Evolutionary conservation across 768 basidiomycete genomes (phyloP).

Genomic region (Amanita muscaria): DNA sequence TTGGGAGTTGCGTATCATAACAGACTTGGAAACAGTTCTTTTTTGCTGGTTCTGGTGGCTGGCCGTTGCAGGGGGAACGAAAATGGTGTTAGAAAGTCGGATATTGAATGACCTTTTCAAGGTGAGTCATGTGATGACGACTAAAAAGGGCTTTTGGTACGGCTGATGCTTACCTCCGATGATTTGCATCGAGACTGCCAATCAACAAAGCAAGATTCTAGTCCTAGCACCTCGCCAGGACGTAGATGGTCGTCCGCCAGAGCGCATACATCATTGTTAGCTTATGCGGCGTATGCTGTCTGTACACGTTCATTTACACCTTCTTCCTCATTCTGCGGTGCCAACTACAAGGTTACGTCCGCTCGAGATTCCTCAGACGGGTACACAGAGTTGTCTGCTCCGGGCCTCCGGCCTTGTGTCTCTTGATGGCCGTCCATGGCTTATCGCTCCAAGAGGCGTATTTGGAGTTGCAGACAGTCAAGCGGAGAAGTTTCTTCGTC

Average conservation of each 20-base stretch:
- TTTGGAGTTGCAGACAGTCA: slow-evolving; percentile 77
- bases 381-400: slow-evolving; percentile 87
- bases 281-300: slow-evolving; percentile 17
- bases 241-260: slow-evolving; percentile 37
- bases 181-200: no score
- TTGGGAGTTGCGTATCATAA: no score
- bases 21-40: no score
- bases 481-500: slow-evolving; percentile 83
- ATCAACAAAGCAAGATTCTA: no score
- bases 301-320: slow-evolving; percentile 25
- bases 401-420: slow-evolving; percentile 79
- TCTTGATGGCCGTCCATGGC: slow-evolving; percentile 71
- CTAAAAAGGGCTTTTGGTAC: no score
- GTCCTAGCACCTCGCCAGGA: slow-evolving; percentile 12
- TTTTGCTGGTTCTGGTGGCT: no score
- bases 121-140: no score
- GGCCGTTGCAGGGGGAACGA: no score
- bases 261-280: slow-evolving; percentile 13
- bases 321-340: slow-evolving; percentile 16
- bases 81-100: no score
- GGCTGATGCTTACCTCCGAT: no score
- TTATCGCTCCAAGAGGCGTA: slow-evolving; percentile 83
- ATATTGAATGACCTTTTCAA: no score
- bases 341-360: slow-evolving; percentile 41
- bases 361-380: slow-evolving; percentile 78